Evolutionary conservation across 805 yeast genomes (phyloP), one percentile per base, ranked within the genome.

Genomic region (Blastobotrys americana): DNA sequence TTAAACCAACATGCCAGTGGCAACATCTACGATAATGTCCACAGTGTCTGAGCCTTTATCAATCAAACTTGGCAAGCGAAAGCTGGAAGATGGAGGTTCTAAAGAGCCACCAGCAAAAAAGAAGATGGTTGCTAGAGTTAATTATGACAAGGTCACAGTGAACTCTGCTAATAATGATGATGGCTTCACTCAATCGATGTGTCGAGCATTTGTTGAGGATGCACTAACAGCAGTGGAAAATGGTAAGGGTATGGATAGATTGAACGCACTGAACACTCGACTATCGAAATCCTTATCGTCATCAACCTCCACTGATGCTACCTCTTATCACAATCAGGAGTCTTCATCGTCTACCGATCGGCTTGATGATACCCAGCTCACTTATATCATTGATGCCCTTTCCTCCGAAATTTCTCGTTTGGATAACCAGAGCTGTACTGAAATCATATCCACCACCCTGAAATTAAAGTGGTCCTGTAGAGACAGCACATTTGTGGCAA

Each of bases 381-480:
- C 64, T 22, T 68, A 76, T 15, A 70, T 85, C 5, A 68, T 89
- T 45, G 72, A 69, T 34, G 70, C 73, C 5, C 67, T 89, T 31
- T 73, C 81, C 16, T 68, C 77, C 37, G 84, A 85, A 56, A 71
- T 86, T 17, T 73, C 84, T 37, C 75, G 78, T 54, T 71, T 90
- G 41, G 90, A 82, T 54, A 73, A 77, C 37, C 54, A 63, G 33
- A 57, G 71, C 19, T 71, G 82, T 46, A 66, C 67, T 43, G 57
- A 71, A 10, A 66, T 87, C 41, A 74, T 88, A 35, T 65, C 73
- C 33, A 72, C 88, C 17, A 67, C 89, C 25, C 70, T 88, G 39
- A 73, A 70, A 48, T 71, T 82, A 44, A 60, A 61, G 51, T 86
- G 95, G 93, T 70, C 80, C 57, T 67, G 64, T 18, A 54, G 72